Percentiles rank a stretch among this genome's conserved stretches.
Conservation (phyloP, 495 filamentous ascomycete genomes). For the Penicillium flavigenum region DNA sequence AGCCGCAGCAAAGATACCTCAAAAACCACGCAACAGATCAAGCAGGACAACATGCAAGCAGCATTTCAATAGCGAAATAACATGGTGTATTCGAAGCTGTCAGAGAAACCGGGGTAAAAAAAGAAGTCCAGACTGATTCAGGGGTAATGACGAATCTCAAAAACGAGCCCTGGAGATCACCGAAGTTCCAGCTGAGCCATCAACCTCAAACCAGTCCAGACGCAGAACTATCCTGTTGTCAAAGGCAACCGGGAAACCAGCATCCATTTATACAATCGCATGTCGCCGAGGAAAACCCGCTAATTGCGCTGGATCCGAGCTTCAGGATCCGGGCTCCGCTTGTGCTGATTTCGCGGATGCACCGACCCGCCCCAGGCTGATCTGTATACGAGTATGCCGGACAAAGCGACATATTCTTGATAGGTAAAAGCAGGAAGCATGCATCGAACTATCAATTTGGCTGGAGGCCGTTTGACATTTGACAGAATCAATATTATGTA, state of each 20-base stretch:
- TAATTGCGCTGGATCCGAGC: constrained; percentile 7
- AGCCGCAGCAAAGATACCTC: constrained; percentile 2
- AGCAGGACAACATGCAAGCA: neutral
- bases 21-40: neutral
- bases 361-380: neutral
- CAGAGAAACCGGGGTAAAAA: constrained; percentile 5
- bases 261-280: constrained; percentile 8
- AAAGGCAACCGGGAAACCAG: constrained; percentile 14
- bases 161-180: constrained; percentile 13
- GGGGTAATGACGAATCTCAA: constrained; percentile 15
- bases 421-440: neutral
- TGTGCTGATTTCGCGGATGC: neutral
- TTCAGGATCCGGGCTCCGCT: constrained; percentile 8
- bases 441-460: constrained; percentile 5
- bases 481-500: neutral
- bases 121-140: constrained; percentile 9
- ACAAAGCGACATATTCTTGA: neutral
- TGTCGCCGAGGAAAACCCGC: constrained; percentile 1
- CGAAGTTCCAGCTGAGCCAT: neutral
- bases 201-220: constrained; percentile 2
- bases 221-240: constrained; percentile 11
- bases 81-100: constrained; percentile 9
- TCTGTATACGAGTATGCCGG: constrained; percentile 3
- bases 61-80: neutral
- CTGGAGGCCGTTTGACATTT: neutral